Evolutionary conservation across 306 rosid species (phyloP), one percentile per base, ranked within the genome.

Genomic region (Casuarina glauca): DNA sequence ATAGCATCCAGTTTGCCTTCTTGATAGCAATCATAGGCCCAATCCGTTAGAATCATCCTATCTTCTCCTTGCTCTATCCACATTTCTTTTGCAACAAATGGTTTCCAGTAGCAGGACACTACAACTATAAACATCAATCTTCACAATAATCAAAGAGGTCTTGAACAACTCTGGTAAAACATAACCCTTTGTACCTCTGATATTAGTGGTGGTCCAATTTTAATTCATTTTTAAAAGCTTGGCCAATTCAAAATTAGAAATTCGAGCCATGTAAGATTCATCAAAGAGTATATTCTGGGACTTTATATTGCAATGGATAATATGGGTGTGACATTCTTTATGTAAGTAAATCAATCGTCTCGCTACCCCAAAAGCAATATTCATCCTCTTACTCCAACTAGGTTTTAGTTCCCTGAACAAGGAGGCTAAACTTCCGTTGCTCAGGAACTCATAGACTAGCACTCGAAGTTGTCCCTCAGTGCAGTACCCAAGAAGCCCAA

Each of bases 81-180:
- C 74, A 11, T 36, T 70, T 81, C 46, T 87, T 49, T 82, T 73
- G 51, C 83, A 76, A 20, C 79, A 79, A 17, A 85, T 69, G 1
- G 79, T 20, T 72, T 82, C 88, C 38, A 85, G 51, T 46, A 79
- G 19, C 68, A 83, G n/a, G 63, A 80, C 72, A 1, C 91, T 88
- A 8, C 6, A 84, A 77, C 88, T 87, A n/a, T 82, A 84, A 3
- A 80, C 83, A 57, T 84, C 87, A 6, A 82, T 88, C 74, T 84
- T 85, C 3, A 3, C 61, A 1, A 85, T 76, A 55, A 87, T 64
- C 4, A 86, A 82, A 36, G 78, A 6, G 57, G 15, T 81, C 19
- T 76, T 84, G 17, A 41, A 80, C 87, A 82, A 84, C 42, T 81
- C 80, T 9, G 85, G 80, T 7, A 85, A 82, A 3, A 77, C 85